Evolutionary conservation across 2,329 filamentous ascomycete species (phyloP).

Genomic region (Fusarium continuum): DNA sequence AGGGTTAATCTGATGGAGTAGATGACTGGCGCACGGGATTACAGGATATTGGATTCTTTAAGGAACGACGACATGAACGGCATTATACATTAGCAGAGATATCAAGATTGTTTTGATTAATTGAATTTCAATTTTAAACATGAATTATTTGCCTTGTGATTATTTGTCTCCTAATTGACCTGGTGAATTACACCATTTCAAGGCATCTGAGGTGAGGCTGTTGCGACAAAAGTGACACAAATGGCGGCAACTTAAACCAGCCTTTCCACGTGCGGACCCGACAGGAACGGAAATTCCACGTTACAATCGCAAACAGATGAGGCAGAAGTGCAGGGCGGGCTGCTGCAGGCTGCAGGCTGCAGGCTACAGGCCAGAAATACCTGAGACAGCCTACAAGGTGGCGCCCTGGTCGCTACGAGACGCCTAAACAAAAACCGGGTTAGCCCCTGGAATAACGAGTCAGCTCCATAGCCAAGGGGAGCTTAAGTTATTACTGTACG

Average conservation of each 20-base stretch:
- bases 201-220: neutral
- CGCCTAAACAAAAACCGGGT: slow-evolving; percentile 8
- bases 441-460: slow-evolving; percentile 19
- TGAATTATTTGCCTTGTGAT: neutral
- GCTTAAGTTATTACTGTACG: too few species aligned
- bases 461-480: slow-evolving; percentile 17
- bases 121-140: neutral
- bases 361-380: slow-evolving; percentile 1
- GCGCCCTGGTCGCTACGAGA: slow-evolving; percentile 3
- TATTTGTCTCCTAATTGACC: neutral
- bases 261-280: slow-evolving; percentile 21
- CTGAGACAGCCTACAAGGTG: neutral
- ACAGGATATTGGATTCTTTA: neutral
- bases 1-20: slow-evolving; percentile 9
- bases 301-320: neutral
- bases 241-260: slow-evolving; percentile 4
- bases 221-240: neutral
- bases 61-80: slow-evolving; percentile 18
- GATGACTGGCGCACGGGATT: slow-evolving; percentile 2
- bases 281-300: slow-evolving; percentile 14
- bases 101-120: slow-evolving; percentile 29
- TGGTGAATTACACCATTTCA: neutral
- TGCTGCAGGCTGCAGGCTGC: too few species aligned
- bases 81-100: slow-evolving; percentile 1
- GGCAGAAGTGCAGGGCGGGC: too few species aligned